These are phyloP conservation scores for Aspergillus sp. DNA, from an alignment of 2,329 filamentous ascomycete species.

Conservation along the genomic window DNA sequence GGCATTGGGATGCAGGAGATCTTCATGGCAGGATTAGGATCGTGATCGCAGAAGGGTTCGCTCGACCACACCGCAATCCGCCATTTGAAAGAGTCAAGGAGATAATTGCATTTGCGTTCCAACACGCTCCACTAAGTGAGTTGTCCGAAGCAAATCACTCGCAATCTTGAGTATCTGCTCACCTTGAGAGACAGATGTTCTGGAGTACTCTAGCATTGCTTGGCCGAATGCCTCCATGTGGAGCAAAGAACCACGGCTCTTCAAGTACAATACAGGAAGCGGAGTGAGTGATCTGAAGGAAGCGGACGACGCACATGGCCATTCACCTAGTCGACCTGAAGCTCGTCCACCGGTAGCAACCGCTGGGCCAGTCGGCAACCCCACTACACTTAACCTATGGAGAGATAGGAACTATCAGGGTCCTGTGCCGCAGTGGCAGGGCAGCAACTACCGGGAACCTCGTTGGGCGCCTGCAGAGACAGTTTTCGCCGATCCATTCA, in stretches of 20 bases:
- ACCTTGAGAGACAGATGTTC: conserved; percentile 59
- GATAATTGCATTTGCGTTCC: conserved; percentile 78
- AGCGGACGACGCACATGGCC: conserved; percentile 61
- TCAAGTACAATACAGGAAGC: conserved; percentile 37
- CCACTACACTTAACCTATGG: conserved; percentile 34
- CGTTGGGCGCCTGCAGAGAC: conserved; percentile 37
- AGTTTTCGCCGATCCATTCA: conserved; percentile 46
- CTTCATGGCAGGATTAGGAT: conserved; percentile 76
- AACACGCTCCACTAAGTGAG: conserved; percentile 78
- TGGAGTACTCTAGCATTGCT: conserved; percentile 74
- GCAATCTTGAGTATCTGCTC: conserved; percentile 7
- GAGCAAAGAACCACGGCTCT: conserved; percentile 53
- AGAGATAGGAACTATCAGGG: conserved; percentile 37
- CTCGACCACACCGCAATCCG: conserved; percentile 49
- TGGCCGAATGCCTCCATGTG: conserved; percentile 79
- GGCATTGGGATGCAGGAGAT: conserved; percentile 73
- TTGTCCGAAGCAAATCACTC: conserved; percentile 13
- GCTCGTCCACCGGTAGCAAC: conserved; percentile 25
- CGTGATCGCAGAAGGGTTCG: conserved; percentile 74
- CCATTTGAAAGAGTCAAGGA: conserved; percentile 73
- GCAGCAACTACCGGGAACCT: conserved; percentile 26
- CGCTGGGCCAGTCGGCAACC: conserved; percentile 27
- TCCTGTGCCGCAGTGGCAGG: conserved; percentile 32
- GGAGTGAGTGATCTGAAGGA: conserved; percentile 46
- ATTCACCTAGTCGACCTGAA: conserved; percentile 60